phyloP scores from a whole-genome alignment of 2,329 filamentous ascomycete genomes.

The Bipolaris cookei region DNA sequence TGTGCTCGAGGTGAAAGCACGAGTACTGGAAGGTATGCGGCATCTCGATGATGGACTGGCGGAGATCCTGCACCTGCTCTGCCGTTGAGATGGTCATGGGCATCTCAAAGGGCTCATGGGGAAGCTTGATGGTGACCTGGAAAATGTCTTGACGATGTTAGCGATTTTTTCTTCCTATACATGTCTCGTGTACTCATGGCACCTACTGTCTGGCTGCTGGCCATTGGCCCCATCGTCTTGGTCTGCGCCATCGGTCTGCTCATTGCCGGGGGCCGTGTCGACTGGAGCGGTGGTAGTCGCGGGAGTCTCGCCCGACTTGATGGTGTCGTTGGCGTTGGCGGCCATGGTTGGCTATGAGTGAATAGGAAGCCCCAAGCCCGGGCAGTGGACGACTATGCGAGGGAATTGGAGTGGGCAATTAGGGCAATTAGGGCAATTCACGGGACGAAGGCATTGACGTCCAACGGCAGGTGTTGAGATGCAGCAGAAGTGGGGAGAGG shows the following conservation, averaged over 20 bases:
- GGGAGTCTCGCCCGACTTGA: conserved; percentile 45
- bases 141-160: conserved; percentile 59
- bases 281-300: conserved; percentile 16
- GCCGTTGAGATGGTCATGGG: conserved; percentile 89
- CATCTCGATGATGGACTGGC: conserved; percentile 93
- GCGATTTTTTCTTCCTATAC: background rate
- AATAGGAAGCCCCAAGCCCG: conserved; percentile 21
- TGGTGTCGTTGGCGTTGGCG: conserved; percentile 47
- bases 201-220: conserved; percentile 43
- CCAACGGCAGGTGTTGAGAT: conserved; percentile 36
- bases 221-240: conserved; percentile 36
- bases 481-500: conserved; percentile 6
- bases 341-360: conserved; percentile 37
- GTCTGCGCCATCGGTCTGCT: conserved; percentile 16
- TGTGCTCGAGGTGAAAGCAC: conserved; percentile 96
- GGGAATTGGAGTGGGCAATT: conserved; percentile 27
- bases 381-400: conserved; percentile 32
- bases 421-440: conserved; percentile 31
- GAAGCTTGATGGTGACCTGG: conserved; percentile 79
- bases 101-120: conserved; percentile 78
- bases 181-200: background rate
- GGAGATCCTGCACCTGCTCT: conserved; percentile 96
- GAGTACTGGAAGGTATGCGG: conserved; percentile 95
- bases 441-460: conserved; percentile 45
- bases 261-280: conserved; percentile 1